Base-by-base conservation (phyloP, 108 stramenopile genomes). In the Pelagomonas calceolata region DNA sequence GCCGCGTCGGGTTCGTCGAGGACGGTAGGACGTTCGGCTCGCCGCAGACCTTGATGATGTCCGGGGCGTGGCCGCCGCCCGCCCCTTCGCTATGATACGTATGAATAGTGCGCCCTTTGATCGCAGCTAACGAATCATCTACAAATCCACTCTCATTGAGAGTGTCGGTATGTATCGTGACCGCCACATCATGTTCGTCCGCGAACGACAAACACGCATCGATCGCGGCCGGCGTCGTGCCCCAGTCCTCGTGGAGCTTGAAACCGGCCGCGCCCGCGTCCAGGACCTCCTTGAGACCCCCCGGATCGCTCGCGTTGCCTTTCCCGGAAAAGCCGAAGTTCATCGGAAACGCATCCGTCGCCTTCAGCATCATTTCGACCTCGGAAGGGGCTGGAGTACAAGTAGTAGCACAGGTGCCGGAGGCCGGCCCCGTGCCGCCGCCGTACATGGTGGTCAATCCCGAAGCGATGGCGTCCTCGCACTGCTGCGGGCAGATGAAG, bases 231-330 rank as follows among this genome's bases (percentile, higher is more conserved):
- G 97, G 97, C 51, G 97, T 98, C 31, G 97, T 98, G 63, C 97
- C 97, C 97, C 97, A 98, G 84, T 98, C 97, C 76, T 98, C 97
- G 80, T 98, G 97, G 31, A 98, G 81, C 83, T 98, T 98, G 78
- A 96, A 86, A 21, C 97, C 97, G 39, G 89, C 83, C 26, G 94
- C 95, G 51, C 51, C 51, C 21, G 51, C 83, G 17, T 51, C 45
- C n/a, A 84, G 46, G 39, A 79, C 75, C 78, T 81, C 82, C 16
- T 64, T 60, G 39, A 83, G 64, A 0, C 82, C 82, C 37, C 75
- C 79, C 45, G 81, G 80, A 73, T 94, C 87, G 65, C 86, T 82
- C 32, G 92, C 89, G 72, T 98, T 98, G 10, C 97, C 97, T 82
- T 98, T 98, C 45, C 95, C 97, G 36, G 89, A 86, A 70, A 98